Percentiles rank a stretch among this genome's conserved stretches.
phyloP scores from a whole-genome alignment of 257 asterid species.

The Orobanche coerulescens region DNA sequence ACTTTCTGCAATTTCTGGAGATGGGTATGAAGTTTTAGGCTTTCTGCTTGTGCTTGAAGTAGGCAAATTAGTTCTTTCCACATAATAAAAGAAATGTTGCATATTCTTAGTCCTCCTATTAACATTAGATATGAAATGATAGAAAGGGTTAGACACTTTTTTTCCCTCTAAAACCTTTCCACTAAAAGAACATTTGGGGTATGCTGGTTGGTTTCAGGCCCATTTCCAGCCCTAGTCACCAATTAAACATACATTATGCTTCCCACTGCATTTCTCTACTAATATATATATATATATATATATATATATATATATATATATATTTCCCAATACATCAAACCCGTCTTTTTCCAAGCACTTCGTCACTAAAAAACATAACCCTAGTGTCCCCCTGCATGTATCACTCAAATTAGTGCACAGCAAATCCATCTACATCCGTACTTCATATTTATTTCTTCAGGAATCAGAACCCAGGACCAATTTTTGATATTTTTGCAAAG shows the following conservation, averaged over 20 bases:
- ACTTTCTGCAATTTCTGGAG: constrained; percentile 73
- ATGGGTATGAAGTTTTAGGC: constrained; percentile 53
- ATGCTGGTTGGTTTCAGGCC: too few relatives aligned
- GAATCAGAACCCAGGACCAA: background rate
- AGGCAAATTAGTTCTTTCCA: background rate
- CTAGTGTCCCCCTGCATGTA: background rate
- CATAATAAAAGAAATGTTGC: constrained; percentile 14
- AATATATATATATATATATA: too few relatives aligned
- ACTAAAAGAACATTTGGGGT: background rate
- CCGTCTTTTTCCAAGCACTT: too few relatives aligned
- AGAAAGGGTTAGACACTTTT: background rate
- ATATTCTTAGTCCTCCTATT: constrained; percentile 10
- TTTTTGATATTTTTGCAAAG: background rate
- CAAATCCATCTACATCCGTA: background rate
- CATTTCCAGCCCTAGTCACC: too few relatives aligned
- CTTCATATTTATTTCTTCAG: background rate
- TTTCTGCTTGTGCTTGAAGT: constrained; percentile 19
- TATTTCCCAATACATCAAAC: too few relatives aligned
- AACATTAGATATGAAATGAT: constrained; percentile 1
- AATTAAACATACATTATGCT: too few relatives aligned
- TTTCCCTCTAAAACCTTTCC: background rate
- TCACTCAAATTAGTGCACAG: background rate
- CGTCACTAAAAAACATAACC: too few relatives aligned
- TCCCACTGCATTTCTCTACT: too few relatives aligned
- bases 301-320: too few relatives aligned